phyloP scores from a whole-genome alignment of 768 basidiomycete species.

The Tylopilus sp. region DNA sequence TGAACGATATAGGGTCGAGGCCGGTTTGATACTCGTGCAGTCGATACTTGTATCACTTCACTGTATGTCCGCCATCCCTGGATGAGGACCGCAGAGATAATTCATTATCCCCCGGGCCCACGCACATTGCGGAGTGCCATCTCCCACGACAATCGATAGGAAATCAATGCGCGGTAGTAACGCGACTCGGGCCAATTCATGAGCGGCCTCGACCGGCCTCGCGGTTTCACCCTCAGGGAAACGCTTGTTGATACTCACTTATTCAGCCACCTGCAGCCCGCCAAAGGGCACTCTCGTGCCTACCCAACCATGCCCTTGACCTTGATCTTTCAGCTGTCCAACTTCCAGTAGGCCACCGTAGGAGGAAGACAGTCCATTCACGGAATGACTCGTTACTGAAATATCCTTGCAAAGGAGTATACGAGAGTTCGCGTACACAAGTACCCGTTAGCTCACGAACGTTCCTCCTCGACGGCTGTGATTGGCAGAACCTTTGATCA shows the following conservation, averaged over 20 bases:
- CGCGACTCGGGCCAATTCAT: not conserved
- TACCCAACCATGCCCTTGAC: conserved; percentile 66
- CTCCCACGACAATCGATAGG: no score
- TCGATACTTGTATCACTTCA: no score
- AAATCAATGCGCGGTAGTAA: no score
- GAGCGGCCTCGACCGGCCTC: conserved; percentile 1
- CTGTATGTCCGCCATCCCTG: no score
- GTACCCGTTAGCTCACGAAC: conserved; percentile 82
- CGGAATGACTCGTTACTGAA: conserved; percentile 59
- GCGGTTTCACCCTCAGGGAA: conserved; percentile 58
- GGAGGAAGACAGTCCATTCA: conserved; percentile 86
- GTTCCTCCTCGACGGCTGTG: conserved; percentile 80
- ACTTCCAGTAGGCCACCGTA: conserved; percentile 78
- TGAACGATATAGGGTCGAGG: no score
- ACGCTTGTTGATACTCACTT: conserved; percentile 60
- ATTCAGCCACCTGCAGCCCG: conserved; percentile 37
- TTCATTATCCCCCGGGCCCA: no score
- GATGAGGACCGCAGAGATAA: no score
- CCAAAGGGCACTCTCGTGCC: not conserved
- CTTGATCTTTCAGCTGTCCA: conserved; percentile 78
- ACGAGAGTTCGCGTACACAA: no score
- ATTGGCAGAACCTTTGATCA: conserved; percentile 81
- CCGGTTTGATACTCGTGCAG: no score
- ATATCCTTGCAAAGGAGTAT: not conserved
- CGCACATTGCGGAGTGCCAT: no score